Percentiles rank a stretch among this genome's conserved stretches.
Evolutionary conservation across 257 asterid species (phyloP).

Genomic region (Linderniella brevidens): DNA sequence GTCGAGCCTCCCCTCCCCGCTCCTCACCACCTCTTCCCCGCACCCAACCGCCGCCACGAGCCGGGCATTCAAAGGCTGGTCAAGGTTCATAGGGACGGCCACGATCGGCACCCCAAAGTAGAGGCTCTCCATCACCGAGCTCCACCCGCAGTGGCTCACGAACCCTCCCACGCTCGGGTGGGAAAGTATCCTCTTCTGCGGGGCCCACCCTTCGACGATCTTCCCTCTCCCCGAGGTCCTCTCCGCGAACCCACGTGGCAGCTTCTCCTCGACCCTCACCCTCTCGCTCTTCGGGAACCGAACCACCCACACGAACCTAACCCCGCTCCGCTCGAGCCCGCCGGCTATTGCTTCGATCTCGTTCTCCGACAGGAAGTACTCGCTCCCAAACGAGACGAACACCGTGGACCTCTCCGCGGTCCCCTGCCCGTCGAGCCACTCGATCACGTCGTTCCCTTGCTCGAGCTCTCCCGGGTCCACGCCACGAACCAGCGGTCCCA

Average conservation of each 20-base stretch:
- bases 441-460: slow-evolving; percentile 10
- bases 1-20: slow-evolving; percentile 17
- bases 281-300: slow-evolving; percentile 2
- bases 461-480: slow-evolving; percentile 5
- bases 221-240: slow-evolving; percentile 21
- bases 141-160: slow-evolving; percentile 39
- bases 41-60: slow-evolving; percentile 27
- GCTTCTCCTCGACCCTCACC: slow-evolving; percentile 4
- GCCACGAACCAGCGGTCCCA: slow-evolving; percentile 30
- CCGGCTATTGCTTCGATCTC: slow-evolving; percentile 16
- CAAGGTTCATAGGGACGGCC: slow-evolving; percentile 44
- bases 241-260: slow-evolving; percentile 13
- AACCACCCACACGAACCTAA: slow-evolving; percentile 35
- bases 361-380: slow-evolving; percentile 30
- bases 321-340: slow-evolving; percentile 28
- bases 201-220: slow-evolving; percentile 36
- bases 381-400: slow-evolving; percentile 48
- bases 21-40: slow-evolving; percentile 20
- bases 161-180: slow-evolving; percentile 28
- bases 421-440: slow-evolving; percentile 34
- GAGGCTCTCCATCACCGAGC: slow-evolving; percentile 28
- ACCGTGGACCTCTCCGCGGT: slow-evolving; percentile 27
- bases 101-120: slow-evolving; percentile 29
- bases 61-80: slow-evolving; percentile 29
- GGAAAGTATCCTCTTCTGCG: slow-evolving; percentile 20